These are phyloP conservation scores for Termitomyces sp. DNA, from an alignment of 1,284 basidiomycete genomes.

Conservation along the genomic window DNA sequence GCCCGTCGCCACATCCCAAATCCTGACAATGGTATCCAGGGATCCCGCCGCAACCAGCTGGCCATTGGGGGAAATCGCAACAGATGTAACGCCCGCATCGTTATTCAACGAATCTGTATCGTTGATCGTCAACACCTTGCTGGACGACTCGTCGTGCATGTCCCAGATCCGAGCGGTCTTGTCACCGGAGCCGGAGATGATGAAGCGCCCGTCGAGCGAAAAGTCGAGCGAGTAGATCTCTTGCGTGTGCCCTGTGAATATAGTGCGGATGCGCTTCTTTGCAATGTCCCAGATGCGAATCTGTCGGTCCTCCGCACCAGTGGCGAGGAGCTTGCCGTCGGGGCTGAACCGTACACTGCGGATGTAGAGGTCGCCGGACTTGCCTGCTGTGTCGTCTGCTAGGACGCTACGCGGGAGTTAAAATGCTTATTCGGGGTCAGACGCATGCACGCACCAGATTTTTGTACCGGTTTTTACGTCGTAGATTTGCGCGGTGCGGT, in stretches of 20 bases:
- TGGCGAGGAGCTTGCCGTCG: constrained; percentile 76
- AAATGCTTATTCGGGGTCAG: too few relatives aligned
- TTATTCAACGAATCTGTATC: constrained; percentile 49
- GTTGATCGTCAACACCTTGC: constrained; percentile 52
- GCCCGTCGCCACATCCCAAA: constrained; percentile 81
- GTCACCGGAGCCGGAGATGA: constrained; percentile 87
- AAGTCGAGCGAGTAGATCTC: constrained; percentile 93
- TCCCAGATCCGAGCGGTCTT: constrained; percentile 88
- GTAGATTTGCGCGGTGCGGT: constrained; percentile 86
- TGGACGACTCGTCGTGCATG: constrained; percentile 35
- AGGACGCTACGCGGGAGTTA: too few relatives aligned
- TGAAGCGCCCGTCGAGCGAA: constrained; percentile 73
- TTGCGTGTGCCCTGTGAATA: constrained; percentile 82
- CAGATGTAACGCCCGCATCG: constrained; percentile 71
- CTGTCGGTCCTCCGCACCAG: constrained; percentile 80
- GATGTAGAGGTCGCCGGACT: constrained; percentile 75
- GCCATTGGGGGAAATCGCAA: constrained; percentile 79
- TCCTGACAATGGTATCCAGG: constrained; percentile 79
- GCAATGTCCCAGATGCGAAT: constrained; percentile 88
- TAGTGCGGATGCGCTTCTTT: constrained; percentile 63
- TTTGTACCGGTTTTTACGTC: constrained; percentile 82
- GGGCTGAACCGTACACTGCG: constrained; percentile 82
- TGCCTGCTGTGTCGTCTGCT: constrained; percentile 60
- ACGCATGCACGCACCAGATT: constrained; percentile 72
- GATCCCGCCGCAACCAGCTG: constrained; percentile 79